phyloP scores from a whole-genome alignment of 2,329 filamentous ascomycete genomes.

The Ceratocystis cubensis region DNA sequence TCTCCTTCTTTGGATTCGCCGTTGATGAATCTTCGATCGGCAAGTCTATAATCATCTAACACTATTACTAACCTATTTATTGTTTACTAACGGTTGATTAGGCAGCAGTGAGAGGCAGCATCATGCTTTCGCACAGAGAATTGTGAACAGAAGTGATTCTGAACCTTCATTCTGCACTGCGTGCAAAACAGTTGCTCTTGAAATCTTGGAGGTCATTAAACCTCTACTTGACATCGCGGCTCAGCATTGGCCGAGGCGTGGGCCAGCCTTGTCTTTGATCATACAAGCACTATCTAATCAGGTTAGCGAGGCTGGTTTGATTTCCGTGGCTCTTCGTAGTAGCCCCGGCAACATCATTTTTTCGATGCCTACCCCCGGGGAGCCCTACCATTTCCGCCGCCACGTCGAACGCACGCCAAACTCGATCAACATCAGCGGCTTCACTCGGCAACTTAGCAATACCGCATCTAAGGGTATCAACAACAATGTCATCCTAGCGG shows the following conservation, averaged over 20 bases:
- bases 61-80: background rate
- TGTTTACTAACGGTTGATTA: background rate
- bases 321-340: slow-evolving; percentile 16
- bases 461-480: background rate
- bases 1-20: slow-evolving; percentile 15
- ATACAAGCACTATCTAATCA: slow-evolving; percentile 12
- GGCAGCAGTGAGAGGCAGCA: background rate
- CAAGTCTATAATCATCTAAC: background rate
- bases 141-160: background rate
- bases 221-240: slow-evolving; percentile 15
- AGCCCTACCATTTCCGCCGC: slow-evolving; percentile 13
- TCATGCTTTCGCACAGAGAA: background rate
- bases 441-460: background rate
- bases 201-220: slow-evolving; percentile 11
- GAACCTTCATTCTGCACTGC: background rate
- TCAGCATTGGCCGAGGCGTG: slow-evolving; percentile 13
- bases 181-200: slow-evolving; percentile 2
- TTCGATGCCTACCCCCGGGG: slow-evolving; percentile 16
- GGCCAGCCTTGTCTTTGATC: background rate
- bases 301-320: slow-evolving; percentile 9
- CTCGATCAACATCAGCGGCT: background rate
- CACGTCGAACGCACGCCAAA: background rate
- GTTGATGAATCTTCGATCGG: background rate
- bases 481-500: slow-evolving; percentile 3
- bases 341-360: background rate